A percentile compares a stretch with the other conserved stretches of the same genome.
phyloP scores from a whole-genome alignment of 768 basidiomycete species.

The Boletus pseudo-olivaceus region DNA sequence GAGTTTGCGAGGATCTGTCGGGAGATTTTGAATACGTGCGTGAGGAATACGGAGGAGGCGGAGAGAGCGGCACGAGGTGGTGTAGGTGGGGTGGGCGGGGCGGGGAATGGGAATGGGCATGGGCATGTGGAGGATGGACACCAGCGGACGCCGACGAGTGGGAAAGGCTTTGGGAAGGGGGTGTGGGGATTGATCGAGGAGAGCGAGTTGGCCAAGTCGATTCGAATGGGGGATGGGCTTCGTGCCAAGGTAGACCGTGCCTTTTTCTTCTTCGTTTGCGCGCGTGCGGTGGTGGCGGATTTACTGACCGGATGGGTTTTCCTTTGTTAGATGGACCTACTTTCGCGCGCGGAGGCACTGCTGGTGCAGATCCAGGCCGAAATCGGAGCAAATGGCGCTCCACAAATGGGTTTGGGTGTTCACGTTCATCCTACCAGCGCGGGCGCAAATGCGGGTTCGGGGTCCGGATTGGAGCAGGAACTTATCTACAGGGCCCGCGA shows the following conservation, averaged over 20 bases:
- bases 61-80: slow-evolving; percentile 35
- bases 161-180: slow-evolving; percentile 60
- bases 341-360: slow-evolving; percentile 40
- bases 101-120: not conserved
- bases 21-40: slow-evolving; percentile 85
- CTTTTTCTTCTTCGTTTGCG: slow-evolving; percentile 3
- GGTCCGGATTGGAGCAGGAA: slow-evolving; percentile 25
- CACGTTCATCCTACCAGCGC: not conserved
- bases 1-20: slow-evolving; percentile 82
- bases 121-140: slow-evolving; percentile 15
- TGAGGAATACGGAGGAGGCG: slow-evolving; percentile 91
- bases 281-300: not conserved
- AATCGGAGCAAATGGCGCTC: not conserved
- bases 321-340: slow-evolving; percentile 4
- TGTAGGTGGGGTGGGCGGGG: slow-evolving; percentile 1
- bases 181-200: slow-evolving; percentile 87
- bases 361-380: slow-evolving; percentile 37
- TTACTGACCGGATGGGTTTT: not conserved
- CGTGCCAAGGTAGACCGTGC: slow-evolving; percentile 42
- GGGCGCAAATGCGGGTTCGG: not conserved
- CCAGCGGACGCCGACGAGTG: slow-evolving; percentile 32
- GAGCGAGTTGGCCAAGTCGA: slow-evolving; percentile 72
- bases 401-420: not conserved
- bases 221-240: slow-evolving; percentile 43
- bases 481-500: slow-evolving; percentile 49